phyloP scores from a whole-genome alignment of 371 early-diverging fungal species.

The Lichtheimia hyalospora region DNA sequence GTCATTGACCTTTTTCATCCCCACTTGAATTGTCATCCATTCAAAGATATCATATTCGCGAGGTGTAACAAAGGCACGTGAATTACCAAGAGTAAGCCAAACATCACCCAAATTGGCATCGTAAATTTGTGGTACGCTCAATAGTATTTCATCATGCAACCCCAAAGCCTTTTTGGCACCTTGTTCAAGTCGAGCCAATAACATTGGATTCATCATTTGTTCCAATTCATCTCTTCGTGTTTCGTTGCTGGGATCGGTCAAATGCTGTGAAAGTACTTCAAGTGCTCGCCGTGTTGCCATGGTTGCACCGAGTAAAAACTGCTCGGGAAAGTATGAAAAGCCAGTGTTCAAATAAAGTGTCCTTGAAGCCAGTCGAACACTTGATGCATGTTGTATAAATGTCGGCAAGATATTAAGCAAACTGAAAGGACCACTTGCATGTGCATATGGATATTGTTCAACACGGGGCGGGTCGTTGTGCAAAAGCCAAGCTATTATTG shows the following conservation, averaged over 20 bases:
- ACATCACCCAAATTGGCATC: constrained; percentile 54
- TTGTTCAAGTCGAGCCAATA: constrained; percentile 36
- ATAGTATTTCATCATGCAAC: constrained; percentile 24
- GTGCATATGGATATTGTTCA: constrained; percentile 49
- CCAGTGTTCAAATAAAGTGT: constrained; percentile 56
- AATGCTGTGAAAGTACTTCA: constrained; percentile 30
- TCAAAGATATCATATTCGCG: constrained; percentile 30
- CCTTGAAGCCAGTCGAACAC: constrained; percentile 48
- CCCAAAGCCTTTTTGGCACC: constrained; percentile 27
- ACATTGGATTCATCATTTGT: constrained; percentile 40
- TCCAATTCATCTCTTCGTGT: constrained; percentile 17
- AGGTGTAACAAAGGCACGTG: constrained; percentile 23
- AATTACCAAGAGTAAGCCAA: constrained; percentile 52
- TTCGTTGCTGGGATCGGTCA: constrained; percentile 21
- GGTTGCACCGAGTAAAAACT: constrained; percentile 60
- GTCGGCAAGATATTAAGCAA: constrained; percentile 45
- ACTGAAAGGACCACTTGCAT: constrained; percentile 40
- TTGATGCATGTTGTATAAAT: constrained; percentile 43
- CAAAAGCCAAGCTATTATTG: constrained; percentile 50
- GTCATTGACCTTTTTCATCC: constrained; percentile 10
- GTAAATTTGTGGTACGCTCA: constrained; percentile 52
- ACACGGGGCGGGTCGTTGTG: constrained; percentile 48
- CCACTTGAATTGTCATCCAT: constrained; percentile 47
- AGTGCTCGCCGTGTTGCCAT: constrained; percentile 48
- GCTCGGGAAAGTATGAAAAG: constrained; percentile 54